phyloP scores from a whole-genome alignment of 345 rosid species.

The Populus tremula region DNA sequence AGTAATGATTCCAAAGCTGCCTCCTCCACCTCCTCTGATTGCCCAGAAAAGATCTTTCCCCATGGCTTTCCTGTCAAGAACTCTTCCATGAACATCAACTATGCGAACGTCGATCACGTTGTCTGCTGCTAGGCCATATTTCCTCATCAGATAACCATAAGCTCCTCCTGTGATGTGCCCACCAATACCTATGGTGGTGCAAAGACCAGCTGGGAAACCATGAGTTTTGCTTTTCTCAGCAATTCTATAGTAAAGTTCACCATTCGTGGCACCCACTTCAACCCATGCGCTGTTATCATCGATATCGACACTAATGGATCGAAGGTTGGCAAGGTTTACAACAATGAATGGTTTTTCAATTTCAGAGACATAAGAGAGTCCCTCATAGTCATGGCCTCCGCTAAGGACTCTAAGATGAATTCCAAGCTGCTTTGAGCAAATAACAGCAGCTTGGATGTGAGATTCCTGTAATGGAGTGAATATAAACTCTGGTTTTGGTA shows the following conservation, averaged over 20 bases:
- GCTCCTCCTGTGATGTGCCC: slow-evolving; percentile 22
- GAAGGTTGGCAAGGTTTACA: slow-evolving; percentile 8
- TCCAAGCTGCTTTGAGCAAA: slow-evolving; percentile 18
- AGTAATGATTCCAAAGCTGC: not conserved
- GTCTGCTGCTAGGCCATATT: slow-evolving; percentile 69
- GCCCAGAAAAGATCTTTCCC: not conserved
- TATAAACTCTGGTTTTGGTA: slow-evolving; percentile 20
- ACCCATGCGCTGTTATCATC: not conserved
- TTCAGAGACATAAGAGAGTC: slow-evolving; percentile 52
- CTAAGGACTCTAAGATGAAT: slow-evolving; percentile 23
- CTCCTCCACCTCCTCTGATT: not conserved
- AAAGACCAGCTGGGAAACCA: slow-evolving; percentile 20
- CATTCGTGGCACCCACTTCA: slow-evolving; percentile 6
- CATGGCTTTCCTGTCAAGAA: slow-evolving; percentile 44
- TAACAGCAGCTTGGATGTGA: slow-evolving; percentile 28
- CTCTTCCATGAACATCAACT: slow-evolving; percentile 44
- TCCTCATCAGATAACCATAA: slow-evolving; percentile 19
- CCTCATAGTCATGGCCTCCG: slow-evolving; percentile 70
- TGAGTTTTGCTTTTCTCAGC: not conserved
- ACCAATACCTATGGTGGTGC: slow-evolving; percentile 15
- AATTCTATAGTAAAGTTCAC: slow-evolving; percentile 9
- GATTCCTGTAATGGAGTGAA: slow-evolving; percentile 29
- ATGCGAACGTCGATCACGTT: slow-evolving; percentile 65
- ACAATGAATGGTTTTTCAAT: slow-evolving; percentile 6
- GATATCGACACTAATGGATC: not conserved